These are phyloP conservation scores for Diversispora epigaea DNA, from an alignment of 192 early-diverging fungal genomes.

Conservation along the genomic window DNA sequence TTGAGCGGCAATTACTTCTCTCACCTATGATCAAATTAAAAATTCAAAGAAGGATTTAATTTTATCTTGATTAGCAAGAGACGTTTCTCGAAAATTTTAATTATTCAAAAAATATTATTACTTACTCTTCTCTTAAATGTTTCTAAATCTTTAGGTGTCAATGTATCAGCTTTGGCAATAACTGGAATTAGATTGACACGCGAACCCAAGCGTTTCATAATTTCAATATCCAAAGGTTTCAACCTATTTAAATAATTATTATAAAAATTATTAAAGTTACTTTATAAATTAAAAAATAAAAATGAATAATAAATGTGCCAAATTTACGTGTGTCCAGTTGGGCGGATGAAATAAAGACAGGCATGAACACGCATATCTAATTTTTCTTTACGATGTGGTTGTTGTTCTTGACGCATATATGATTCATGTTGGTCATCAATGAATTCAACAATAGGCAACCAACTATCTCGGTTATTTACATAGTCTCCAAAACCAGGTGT, in stretches of 20 bases:
- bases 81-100: not conserved
- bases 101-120: not conserved
- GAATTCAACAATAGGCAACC: constrained; percentile 97
- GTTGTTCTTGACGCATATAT: constrained; percentile 90
- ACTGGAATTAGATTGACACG: constrained; percentile 98
- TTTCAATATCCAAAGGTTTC: constrained; percentile 92
- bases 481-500: constrained; percentile 89
- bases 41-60: not conserved
- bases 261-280: constrained; percentile 19
- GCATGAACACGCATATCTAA: constrained; percentile 97
- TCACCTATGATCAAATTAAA: constrained; percentile 51
- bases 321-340: constrained; percentile 88
- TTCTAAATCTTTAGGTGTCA: constrained; percentile 86
- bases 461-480: constrained; percentile 93
- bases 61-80: not conserved
- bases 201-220: constrained; percentile 95
- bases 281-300: not conserved
- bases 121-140: constrained; percentile 93
- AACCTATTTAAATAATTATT: constrained; percentile 45
- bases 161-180: constrained; percentile 97
- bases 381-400: constrained; percentile 78
- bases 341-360: constrained; percentile 98
- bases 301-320: not conserved
- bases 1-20: constrained; percentile 89
- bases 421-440: constrained; percentile 97